Evolutionary conservation across 2,329 filamentous ascomycete species (phyloP), one percentile per base, ranked within the genome.

Genomic region (Aspergillus fijiensis): DNA sequence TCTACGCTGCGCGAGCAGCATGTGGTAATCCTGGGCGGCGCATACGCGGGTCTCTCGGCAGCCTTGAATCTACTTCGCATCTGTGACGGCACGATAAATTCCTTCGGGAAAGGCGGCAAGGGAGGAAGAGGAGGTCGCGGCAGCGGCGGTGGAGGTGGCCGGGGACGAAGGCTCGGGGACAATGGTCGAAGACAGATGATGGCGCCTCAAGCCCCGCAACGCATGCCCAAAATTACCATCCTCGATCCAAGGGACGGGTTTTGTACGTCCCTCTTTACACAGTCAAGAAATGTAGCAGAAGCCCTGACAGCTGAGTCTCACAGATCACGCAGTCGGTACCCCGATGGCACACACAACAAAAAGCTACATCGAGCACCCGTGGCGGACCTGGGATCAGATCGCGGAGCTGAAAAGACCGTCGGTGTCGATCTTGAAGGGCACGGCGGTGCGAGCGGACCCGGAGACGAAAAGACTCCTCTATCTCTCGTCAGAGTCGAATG

Each of bases 171-270:
- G 11, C 33, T 35, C 11, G 33, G 50, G 19, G 14, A 3, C 33
- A 6, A 11, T 27, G 27, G 27, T 1, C 27, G 50, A 35, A n/a
- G 31, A 10, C 50, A 51, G 29, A 51, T 6, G 3, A 21, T 51
- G 19, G 16, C 16, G 29, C 50, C 14, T 19, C 50, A 21, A 19
- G n/a, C 50, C 12, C 50, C 50, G 12, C 51, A 25, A 10, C 9
- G 14, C 11, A 52, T 39, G 33, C 51, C 51, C 1, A 52, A 90
- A 42, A 85, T 92, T 57, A 91, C 87, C 49, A 82, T 92, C 33
- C 85, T 90, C 23, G 89, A 92, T 69, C 88, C 92, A 75, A 80
- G 88, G 21, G 89, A 92, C 77, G 89, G 89, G 14, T 91, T 85
- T 72, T 91, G 89, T 92, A 79, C 67, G 87, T 76, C 42, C 19